phyloP scores from a whole-genome alignment of 2,329 filamentous ascomycete species.

The Lomentospora prolificans region DNA sequence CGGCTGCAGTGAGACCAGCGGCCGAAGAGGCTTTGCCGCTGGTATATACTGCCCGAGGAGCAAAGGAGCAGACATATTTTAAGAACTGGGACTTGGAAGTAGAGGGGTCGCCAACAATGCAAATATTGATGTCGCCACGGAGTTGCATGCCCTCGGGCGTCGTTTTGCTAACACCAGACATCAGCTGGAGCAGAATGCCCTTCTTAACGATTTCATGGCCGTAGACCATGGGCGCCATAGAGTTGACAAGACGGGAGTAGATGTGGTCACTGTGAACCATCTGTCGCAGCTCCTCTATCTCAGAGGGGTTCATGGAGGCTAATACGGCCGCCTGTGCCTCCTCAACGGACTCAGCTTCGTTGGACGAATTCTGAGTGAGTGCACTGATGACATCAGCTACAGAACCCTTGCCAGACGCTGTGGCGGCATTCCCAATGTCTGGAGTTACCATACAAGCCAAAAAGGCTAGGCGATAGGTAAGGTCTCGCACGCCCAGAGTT shows the following conservation, averaged over 20 bases:
- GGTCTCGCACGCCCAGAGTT: slow-evolving; percentile 82
- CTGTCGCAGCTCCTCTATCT: slow-evolving; percentile 82
- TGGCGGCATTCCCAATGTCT: slow-evolving; percentile 66
- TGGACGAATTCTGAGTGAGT: slow-evolving; percentile 44
- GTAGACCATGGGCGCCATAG: slow-evolving; percentile 92
- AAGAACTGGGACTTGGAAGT: slow-evolving; percentile 97
- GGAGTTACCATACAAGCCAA: slow-evolving; percentile 92
- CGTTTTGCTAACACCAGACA: slow-evolving; percentile 89
- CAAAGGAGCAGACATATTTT: slow-evolving; percentile 94
- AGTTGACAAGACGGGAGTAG: slow-evolving; percentile 85
- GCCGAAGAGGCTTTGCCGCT: slow-evolving; percentile 96
- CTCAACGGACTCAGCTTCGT: slow-evolving; percentile 61
- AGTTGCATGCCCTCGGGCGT: slow-evolving; percentile 93
- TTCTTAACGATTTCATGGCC: slow-evolving; percentile 98
- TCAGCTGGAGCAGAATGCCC: slow-evolving; percentile 82
- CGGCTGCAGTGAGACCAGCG: slow-evolving; percentile 91
- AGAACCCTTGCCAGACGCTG: slow-evolving; percentile 40
- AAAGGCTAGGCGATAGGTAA: slow-evolving; percentile 95
- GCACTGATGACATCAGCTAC: slow-evolving; percentile 78
- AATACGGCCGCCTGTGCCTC: slow-evolving; percentile 82
- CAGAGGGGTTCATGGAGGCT: slow-evolving; percentile 70
- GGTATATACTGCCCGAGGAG: slow-evolving; percentile 95
- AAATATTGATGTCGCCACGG: slow-evolving; percentile 97
- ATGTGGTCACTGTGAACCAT: slow-evolving; percentile 97
- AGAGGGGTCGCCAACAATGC: slow-evolving; percentile 91